Evolutionary conservation across 495 filamentous ascomycete genomes (phyloP), one percentile per base, ranked within the genome.

Genomic region (Penicillium simplicissimum): DNA sequence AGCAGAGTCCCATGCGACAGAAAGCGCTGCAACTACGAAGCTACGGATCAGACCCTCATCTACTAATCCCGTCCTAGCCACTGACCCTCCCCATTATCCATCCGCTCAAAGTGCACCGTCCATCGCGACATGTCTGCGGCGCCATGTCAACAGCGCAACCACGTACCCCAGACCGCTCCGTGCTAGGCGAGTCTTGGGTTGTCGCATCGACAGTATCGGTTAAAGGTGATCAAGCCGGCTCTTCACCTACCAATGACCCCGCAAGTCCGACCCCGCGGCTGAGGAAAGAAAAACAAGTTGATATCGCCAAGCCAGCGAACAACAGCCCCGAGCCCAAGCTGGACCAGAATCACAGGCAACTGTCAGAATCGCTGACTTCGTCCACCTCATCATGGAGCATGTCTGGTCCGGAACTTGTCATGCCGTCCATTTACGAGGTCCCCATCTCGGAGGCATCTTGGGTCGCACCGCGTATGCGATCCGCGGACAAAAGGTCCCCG

Each of bases 361-460:
- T 61, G 34, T 65, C 70, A 11, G 67, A 74, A 33, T 73, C 74
- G 14, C 66, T 69, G 17, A 54, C 62, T 4, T 68, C 71, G 15
- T 74, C 69, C 17, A 54, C 65, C 36, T 76, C 71, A 13, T 76
- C 71, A 42, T 66, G 61, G 67, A 62, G 59, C 14, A 63, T 71
- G 48, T 71, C 75, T 14, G 78, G 78, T 14, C 78, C 77, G 4
- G 77, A 81, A 52, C 71, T 81, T 8, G 72, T 81, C 38, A 81
- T 81, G 78, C 78, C 78, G 1, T 79, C 77, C 5, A 78, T 81
- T 25, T 73, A 74, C 59, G 76, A 77, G 51, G 61, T 67, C 2
- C 67, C 73, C 11, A 68, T 74, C 34, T 66, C 70, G 31, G 74
- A 80, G 40, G 71, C 58, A 42, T 79, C 77, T 23, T 81, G 77